Evolutionary conservation across 176 grass and related monocot species (phyloP).

Genomic region (Eleusine coracana): DNA sequence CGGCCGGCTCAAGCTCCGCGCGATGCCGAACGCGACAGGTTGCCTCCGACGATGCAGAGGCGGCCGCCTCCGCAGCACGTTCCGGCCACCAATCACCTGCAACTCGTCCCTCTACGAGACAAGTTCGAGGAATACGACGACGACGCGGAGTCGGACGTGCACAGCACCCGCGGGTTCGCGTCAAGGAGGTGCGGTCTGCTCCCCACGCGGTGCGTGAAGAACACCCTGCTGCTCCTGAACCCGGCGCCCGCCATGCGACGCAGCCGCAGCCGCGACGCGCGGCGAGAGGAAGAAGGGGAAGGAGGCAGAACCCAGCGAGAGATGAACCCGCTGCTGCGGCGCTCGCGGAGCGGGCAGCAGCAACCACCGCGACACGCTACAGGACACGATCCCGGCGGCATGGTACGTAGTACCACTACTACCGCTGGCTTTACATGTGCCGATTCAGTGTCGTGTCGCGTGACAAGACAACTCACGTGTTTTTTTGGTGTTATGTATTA

Average conservation of each 20-base stretch:
- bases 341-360: slow-evolving; percentile 24
- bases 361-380: background rate
- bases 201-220: slow-evolving; percentile 55
- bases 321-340: slow-evolving; percentile 30
- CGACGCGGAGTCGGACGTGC: slow-evolving; percentile 43
- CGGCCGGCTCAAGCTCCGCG: background rate
- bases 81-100: slow-evolving; percentile 19
- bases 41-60: background rate
- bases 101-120: background rate
- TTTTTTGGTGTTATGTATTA: background rate
- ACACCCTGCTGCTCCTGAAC: slow-evolving; percentile 54
- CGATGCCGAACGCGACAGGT: background rate
- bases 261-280: background rate
- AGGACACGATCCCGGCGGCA: slow-evolving; percentile 36
- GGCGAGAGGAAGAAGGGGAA: background rate
- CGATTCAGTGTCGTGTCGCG: background rate
- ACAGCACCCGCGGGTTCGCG: slow-evolving; percentile 48
- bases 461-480: slow-evolving; percentile 3
- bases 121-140: slow-evolving; percentile 24
- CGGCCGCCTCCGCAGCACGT: slow-evolving; percentile 26
- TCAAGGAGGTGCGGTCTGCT: slow-evolving; percentile 68
- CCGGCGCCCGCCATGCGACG: slow-evolving; percentile 51
- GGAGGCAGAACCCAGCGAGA: background rate
- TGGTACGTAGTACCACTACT: slow-evolving; percentile 19
- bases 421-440: background rate